Evolutionary conservation across 2,329 filamentous ascomycete species (phyloP).

Genomic region (Beauveria brongniartii): DNA sequence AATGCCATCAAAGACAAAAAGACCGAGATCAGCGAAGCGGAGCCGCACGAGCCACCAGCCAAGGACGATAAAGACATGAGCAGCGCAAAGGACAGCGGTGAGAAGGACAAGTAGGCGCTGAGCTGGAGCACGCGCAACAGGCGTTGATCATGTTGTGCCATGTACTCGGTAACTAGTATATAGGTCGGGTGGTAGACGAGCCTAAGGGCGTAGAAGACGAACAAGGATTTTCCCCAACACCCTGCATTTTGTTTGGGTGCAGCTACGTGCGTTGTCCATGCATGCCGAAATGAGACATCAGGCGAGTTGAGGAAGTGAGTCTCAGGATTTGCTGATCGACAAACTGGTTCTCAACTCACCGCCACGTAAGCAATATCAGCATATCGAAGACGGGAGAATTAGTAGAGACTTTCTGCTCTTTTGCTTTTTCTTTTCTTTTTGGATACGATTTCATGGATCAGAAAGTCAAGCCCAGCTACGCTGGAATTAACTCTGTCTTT

Average conservation of each 20-base stretch:
- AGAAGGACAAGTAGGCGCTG: background rate
- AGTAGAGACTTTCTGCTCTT: background rate
- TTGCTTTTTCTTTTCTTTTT: no score
- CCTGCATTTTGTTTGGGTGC: background rate
- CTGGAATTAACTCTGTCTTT: no score
- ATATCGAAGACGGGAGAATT: no score
- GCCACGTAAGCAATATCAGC: no score
- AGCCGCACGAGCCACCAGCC: background rate
- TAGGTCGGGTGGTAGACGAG: background rate
- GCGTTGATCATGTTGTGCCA: background rate
- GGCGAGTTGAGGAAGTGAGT: no score
- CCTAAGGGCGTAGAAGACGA: background rate
- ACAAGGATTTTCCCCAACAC: background rate
- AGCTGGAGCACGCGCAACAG: background rate
- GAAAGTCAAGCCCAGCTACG: no score
- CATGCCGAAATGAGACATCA: background rate
- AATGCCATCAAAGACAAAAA: conserved; percentile 12
- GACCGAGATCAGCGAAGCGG: conserved; percentile 12
- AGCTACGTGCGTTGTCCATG: background rate
- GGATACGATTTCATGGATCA: no score
- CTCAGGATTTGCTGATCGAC: no score
- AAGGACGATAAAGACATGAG: background rate
- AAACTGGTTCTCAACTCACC: no score
- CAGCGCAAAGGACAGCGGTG: background rate
- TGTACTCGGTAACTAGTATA: background rate